A percentile compares a stretch with the other conserved stretches of the same genome.
Evolutionary conservation across 1,139 yeast species (phyloP).

Genomic region (Kodamaea derodonti): DNA sequence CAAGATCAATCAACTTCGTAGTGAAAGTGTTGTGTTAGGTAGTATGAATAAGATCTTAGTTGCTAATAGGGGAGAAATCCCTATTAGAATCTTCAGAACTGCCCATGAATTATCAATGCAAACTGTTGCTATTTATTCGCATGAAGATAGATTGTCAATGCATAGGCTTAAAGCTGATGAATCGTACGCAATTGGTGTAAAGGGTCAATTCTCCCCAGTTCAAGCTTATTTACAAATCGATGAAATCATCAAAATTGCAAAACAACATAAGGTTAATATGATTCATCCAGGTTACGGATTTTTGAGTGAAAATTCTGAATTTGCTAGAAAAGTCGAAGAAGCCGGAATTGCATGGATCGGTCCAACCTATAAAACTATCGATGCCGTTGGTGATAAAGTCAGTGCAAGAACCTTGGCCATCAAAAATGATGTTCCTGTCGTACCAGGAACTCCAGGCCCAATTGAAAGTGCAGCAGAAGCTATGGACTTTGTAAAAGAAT

Average conservation of each 20-base stretch:
- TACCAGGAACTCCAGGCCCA: conserved; percentile 98
- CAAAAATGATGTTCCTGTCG: conserved; percentile 81
- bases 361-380: conserved; percentile 84
- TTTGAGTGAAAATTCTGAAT: conserved; percentile 89
- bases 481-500: conserved; percentile 63
- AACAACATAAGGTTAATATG: conserved; percentile 85
- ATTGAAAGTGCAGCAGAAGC: conserved; percentile 82
- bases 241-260: conserved; percentile 89
- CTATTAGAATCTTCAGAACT: conserved; percentile 86
- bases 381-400: conserved; percentile 97
- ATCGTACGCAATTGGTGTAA: conserved; percentile 85
- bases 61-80: conserved; percentile 96
- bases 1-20: conserved; percentile 51
- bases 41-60: conserved; percentile 75
- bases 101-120: conserved; percentile 98
- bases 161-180: conserved; percentile 93
- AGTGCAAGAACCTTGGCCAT: conserved; percentile 87
- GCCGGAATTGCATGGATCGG: conserved; percentile 97
- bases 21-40: conserved; percentile 59
- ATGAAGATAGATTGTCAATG: conserved; percentile 92
- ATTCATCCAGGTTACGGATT: conserved; percentile 99
- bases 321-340: conserved; percentile 87
- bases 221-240: conserved; percentile 95
- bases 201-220: conserved; percentile 90
- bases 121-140: conserved; percentile 95